A percentile compares a stretch with the other conserved stretches of the same genome.
Conservation (phyloP, 2,329 filamentous ascomycete species). For the Chalaropsis ovoidea region DNA sequence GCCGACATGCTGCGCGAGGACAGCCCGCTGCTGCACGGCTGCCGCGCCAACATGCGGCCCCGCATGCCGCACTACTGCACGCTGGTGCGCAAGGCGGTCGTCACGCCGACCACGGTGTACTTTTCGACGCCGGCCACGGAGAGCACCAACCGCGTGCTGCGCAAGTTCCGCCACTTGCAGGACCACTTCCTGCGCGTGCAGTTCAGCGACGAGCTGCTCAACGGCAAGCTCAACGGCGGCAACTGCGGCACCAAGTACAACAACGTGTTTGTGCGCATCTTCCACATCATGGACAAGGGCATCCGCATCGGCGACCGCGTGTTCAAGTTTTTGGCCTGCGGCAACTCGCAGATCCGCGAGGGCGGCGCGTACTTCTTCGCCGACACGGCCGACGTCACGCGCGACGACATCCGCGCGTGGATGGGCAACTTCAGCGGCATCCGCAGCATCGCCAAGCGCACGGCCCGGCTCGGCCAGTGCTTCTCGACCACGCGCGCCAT, state of each 20-base stretch:
- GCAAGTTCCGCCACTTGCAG: constrained; percentile 55
- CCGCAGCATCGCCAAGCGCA: constrained; percentile 74
- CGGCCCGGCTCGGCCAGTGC: constrained; percentile 82
- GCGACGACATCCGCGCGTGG: constrained; percentile 67
- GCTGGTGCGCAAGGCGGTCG: constrained; percentile 60
- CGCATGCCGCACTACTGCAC: constrained; percentile 60
- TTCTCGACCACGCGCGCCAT: constrained; percentile 86
- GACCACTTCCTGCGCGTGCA: constrained; percentile 83
- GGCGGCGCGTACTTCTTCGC: constrained; percentile 91
- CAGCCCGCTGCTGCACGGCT: constrained; percentile 32
- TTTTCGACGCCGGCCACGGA: constrained; percentile 70
- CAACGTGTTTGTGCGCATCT: constrained; percentile 63
- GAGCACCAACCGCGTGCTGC: constrained; percentile 75
- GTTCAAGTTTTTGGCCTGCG: constrained; percentile 87
- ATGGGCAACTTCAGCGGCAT: constrained; percentile 84
- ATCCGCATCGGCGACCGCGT: constrained; percentile 71
- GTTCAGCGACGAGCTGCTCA: constrained; percentile 68
- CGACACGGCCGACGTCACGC: constrained; percentile 53
- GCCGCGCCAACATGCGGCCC: constrained; percentile 1
- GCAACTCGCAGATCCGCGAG: constrained; percentile 89
- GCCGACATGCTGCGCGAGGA: constrained; percentile 56
- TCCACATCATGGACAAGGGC: constrained; percentile 61
- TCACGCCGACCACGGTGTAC: constrained; percentile 78
- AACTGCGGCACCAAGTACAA: constrained; percentile 49
- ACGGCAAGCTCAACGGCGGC: constrained; percentile 49